Conservation (phyloP, 2,329 filamentous ascomycete genomes). For the Colletotrichum cordylinicola region DNA sequence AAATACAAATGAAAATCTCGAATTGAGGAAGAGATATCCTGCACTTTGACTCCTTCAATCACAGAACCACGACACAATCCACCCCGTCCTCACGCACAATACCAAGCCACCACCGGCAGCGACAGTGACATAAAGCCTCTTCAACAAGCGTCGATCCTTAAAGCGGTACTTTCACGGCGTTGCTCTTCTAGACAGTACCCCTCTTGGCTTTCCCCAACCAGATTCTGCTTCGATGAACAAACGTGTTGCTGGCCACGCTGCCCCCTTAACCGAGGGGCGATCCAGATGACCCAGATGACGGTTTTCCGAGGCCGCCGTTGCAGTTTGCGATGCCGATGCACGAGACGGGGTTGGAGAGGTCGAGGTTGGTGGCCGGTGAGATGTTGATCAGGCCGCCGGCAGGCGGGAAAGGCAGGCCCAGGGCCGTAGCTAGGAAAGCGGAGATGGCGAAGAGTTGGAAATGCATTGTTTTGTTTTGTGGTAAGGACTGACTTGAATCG, state of each 20-base stretch:
- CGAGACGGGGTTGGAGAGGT: neutral
- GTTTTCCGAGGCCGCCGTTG: neutral
- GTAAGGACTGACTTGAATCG: neutral
- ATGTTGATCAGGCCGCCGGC: neutral
- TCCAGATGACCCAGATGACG: neutral
- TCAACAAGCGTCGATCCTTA: neutral
- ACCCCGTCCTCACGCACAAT: neutral
- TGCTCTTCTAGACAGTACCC: neutral
- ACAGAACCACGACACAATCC: neutral
- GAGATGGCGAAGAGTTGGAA: neutral
- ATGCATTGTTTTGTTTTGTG: neutral
- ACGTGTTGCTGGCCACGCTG: neutral
- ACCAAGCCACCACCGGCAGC: neutral
- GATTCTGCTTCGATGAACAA: neutral
- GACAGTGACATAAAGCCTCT: neutral
- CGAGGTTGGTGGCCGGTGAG: neutral
- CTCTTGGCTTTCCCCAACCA: neutral
- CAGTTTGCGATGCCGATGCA: neutral
- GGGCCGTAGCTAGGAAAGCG: neutral
- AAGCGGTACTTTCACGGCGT: no score
- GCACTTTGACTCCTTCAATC: neutral
- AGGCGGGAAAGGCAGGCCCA: neutral
- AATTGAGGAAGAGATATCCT: neutral
- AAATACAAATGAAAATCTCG: neutral
- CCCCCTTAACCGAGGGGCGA: neutral